These are phyloP conservation scores for Mucor sp. DNA, from an alignment of 371 early-diverging fungal genomes.

Conservation along the genomic window DNA sequence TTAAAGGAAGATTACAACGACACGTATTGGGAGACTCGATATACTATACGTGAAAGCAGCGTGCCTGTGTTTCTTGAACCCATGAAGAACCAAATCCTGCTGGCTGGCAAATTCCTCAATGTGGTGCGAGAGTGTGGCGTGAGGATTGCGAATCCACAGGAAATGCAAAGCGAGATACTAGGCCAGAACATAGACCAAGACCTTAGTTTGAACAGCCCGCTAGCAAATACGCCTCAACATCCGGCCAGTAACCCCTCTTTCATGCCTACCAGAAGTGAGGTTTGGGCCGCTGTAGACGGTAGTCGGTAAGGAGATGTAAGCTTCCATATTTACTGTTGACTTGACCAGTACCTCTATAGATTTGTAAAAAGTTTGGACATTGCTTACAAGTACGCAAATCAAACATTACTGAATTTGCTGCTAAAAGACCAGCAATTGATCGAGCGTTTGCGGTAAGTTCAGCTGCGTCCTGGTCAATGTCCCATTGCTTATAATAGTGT, in stretches of 20 bases:
- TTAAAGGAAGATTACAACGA: conserved; percentile 77
- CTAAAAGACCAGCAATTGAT: conserved; percentile 71
- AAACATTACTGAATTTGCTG: conserved; percentile 67
- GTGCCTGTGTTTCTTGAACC: conserved; percentile 81
- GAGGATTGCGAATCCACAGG: conserved; percentile 49
- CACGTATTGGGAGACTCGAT: conserved; percentile 84
- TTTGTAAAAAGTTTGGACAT: conserved; percentile 72
- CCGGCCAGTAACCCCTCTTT: not conserved
- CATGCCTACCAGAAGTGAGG: conserved; percentile 44
- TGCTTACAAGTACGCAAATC: conserved; percentile 80
- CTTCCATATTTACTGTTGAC: not conserved
- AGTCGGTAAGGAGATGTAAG: conserved; percentile 46
- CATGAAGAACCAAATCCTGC: conserved; percentile 75
- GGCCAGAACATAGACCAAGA: conserved; percentile 12
- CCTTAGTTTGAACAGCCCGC: not conserved
- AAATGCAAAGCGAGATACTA: conserved; percentile 35
- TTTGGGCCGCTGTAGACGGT: conserved; percentile 59
- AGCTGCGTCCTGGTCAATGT: not conserved
- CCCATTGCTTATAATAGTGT: not conserved
- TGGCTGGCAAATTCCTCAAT: conserved; percentile 94
- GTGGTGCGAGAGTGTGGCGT: conserved; percentile 88
- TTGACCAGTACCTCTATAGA: conserved; percentile 33
- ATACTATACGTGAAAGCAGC: conserved; percentile 62
- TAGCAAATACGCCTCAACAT: not conserved
- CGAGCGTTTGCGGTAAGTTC: conserved; percentile 68